Conservation (phyloP, 2,329 filamentous ascomycete genomes). For the Elsinoe arachidis region DNA sequence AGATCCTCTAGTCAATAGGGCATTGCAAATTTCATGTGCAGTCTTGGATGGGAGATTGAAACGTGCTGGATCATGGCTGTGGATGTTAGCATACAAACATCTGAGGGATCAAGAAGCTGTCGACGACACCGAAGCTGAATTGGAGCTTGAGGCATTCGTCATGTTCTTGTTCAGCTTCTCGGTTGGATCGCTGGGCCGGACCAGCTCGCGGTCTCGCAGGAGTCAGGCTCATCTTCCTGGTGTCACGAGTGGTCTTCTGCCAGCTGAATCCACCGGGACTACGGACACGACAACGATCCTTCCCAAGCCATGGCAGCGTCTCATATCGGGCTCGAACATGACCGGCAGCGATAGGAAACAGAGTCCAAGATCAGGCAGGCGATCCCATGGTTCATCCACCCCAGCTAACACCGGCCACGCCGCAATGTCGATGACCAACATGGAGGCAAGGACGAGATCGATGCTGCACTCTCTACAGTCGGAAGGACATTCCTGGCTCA, state of each 20-base stretch:
- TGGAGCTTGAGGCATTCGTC: conserved; percentile 15
- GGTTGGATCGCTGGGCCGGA: conserved; percentile 14
- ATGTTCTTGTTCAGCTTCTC: conserved; percentile 15
- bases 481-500: conserved; percentile 15
- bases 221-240: not conserved
- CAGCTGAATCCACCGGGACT: not conserved
- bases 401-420: no score
- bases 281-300: not conserved
- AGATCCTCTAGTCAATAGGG: conserved; percentile 17
- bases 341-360: not conserved
- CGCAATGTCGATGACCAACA: conserved; percentile 11
- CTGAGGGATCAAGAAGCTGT: not conserved
- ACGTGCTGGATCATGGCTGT: conserved; percentile 20
- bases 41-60: conserved; percentile 22
- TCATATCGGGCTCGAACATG: not conserved
- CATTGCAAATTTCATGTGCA: conserved; percentile 23
- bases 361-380: not conserved
- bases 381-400: not conserved
- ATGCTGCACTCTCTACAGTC: conserved; percentile 10
- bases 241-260: not conserved
- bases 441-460: conserved; percentile 15
- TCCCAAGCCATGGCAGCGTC: not conserved
- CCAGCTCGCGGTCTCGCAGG: not conserved
- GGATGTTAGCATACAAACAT: conserved; percentile 20
- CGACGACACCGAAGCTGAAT: not conserved